phyloP scores from a whole-genome alignment of 768 basidiomycete species.

The Albatrellus ellisii region DNA sequence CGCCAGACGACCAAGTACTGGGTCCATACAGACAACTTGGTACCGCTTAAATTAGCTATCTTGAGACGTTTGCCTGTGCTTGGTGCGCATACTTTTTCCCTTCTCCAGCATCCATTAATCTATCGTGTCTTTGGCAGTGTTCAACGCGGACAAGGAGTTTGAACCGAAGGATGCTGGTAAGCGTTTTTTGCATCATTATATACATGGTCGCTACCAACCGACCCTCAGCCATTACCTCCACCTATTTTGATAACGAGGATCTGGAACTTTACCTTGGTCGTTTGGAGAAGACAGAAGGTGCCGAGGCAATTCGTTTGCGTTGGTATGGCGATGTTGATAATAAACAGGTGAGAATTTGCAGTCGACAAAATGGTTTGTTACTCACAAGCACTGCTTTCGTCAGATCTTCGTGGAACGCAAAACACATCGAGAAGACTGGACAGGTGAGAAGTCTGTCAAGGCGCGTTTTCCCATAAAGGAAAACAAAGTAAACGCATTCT shows the following conservation, averaged over 20 bases:
- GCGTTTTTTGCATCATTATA: conserved; percentile 7
- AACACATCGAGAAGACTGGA: conserved; percentile 97
- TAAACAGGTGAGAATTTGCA: conserved; percentile 48
- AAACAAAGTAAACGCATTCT: conserved; percentile 82
- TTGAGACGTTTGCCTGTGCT: conserved; percentile 87
- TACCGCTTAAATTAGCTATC: conserved; percentile 88
- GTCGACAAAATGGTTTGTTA: background rate
- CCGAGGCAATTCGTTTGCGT: conserved; percentile 88
- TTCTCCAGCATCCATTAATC: background rate
- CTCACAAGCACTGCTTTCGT: background rate
- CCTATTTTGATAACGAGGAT: conserved; percentile 95
- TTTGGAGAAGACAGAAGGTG: conserved; percentile 96
- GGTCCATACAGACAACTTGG: conserved; percentile 95
- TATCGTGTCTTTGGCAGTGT: conserved; percentile 37
- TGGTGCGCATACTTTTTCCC: conserved; percentile 52
- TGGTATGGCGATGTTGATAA: conserved; percentile 91
- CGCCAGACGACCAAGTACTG: conserved; percentile 98
- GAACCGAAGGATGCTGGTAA: conserved; percentile 71
- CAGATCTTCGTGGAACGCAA: conserved; percentile 85
- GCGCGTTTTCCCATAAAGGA: conserved; percentile 94
- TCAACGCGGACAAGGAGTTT: conserved; percentile 89
- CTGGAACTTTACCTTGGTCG: conserved; percentile 94
- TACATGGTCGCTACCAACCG: background rate
- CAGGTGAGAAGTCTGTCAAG: conserved; percentile 97
- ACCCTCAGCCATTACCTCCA: conserved; percentile 76